Evolutionary conservation across 2,329 filamentous ascomycete genomes (phyloP), one percentile per base, ranked within the genome.

Genomic region (Penicillium decumbens): DNA sequence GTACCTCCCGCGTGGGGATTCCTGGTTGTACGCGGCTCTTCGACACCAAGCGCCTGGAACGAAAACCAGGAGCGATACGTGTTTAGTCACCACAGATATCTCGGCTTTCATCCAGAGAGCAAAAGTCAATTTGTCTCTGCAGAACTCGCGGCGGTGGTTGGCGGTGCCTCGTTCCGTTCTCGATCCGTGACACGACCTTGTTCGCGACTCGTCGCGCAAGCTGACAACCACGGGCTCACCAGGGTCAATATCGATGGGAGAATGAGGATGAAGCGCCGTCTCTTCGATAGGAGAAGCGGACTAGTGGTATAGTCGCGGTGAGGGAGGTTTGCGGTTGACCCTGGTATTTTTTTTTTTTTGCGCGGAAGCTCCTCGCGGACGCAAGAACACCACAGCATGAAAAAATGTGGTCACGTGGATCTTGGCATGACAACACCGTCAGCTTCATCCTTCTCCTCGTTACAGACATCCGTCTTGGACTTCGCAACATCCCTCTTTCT

Each of bases 141-240:
- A 18, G 27, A 23, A 47, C 39, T 51, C 12, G 45, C 51, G 27
- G 29, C 13, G 43, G 38, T 35, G 40, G 40, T 44, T 13, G 40
- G 35, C 42, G 44, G 23, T 45, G 28, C 47, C 43, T 46, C 41
- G 49, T 51, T 53, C 47, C 46, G 50, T 56, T 49, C 43, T 46
- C 41, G 49, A 50, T 53, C 47, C 46, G 50, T 55, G 53, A 58
- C 55, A 59, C 55, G 54, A 49, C 49, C 23, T 47, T 38, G 45
- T 45, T 53, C 55, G 56, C 53, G 58, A 59, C 41, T 46, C 38
- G 56, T 54, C 53, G 58, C 55, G 56, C 50, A 45, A 51, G 45
- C 46, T 47, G 38, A 54, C 45, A 38, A 15, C 45, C 13, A 47
- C 25, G n/a, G 25, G 18, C 25, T 40, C 23, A 47, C 39, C 43